These are phyloP conservation scores for Penstemon barbatus DNA, from an alignment of 257 asterid species.

Conservation along the genomic window DNA sequence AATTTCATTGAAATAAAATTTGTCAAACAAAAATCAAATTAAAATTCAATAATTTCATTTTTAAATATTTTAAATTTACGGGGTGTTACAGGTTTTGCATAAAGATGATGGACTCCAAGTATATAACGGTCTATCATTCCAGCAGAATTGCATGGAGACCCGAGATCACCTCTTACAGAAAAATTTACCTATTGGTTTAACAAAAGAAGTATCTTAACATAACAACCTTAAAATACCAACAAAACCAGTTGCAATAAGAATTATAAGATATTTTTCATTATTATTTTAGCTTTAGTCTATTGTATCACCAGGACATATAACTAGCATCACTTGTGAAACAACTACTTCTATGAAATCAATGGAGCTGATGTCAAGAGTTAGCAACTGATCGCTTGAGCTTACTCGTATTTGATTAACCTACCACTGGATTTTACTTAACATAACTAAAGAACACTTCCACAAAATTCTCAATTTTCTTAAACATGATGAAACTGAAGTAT, in stretches of 20 bases:
- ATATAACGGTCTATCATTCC: slow-evolving; percentile 77
- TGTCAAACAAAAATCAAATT: no score
- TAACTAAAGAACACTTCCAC: background rate
- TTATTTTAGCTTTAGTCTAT: background rate
- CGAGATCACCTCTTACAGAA: slow-evolving; percentile 75
- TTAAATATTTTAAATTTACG: no score
- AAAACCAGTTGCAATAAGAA: background rate
- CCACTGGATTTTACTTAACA: background rate
- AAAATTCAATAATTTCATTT: no score
- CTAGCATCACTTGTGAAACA: background rate
- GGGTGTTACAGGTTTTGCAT: slow-evolving; percentile 72
- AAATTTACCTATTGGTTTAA: slow-evolving; percentile 61
- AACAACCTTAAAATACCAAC: slow-evolving; percentile 10
- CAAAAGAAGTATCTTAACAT: slow-evolving; percentile 1
- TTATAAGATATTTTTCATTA: background rate
- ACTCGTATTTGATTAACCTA: slow-evolving; percentile 1
- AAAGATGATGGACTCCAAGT: slow-evolving; percentile 74
- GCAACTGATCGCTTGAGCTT: background rate
- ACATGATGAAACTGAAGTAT: background rate
- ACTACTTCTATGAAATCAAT: background rate
- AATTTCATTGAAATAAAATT: no score
- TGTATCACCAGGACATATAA: background rate
- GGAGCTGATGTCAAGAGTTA: background rate
- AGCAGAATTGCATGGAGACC: slow-evolving; percentile 88
- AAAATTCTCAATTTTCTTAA: background rate